Conservation (phyloP, 495 filamentous ascomycete genomes). For the Clohesyomyces aquaticus region DNA sequence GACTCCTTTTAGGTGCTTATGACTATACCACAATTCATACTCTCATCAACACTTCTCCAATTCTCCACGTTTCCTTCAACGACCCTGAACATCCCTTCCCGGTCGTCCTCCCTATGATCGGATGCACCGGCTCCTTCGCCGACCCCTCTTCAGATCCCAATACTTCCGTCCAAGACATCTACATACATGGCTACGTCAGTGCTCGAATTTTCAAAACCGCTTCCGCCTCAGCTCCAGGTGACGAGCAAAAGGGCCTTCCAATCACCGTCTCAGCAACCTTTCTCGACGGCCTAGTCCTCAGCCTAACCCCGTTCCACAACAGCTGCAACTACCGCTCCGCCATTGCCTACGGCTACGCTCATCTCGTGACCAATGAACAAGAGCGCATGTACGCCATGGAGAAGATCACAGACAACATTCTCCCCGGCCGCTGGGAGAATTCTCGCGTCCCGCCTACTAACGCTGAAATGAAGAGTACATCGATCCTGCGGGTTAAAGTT, state of each 20-base stretch:
- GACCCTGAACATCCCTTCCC: slow-evolving; percentile 64
- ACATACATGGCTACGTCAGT: slow-evolving; percentile 85
- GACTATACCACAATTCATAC: slow-evolving; percentile 75
- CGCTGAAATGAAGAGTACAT: slow-evolving; percentile 54
- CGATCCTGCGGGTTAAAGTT: slow-evolving; percentile 70
- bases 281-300: slow-evolving; percentile 75
- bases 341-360: slow-evolving; percentile 76
- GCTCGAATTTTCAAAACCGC: slow-evolving; percentile 73
- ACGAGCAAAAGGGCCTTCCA: slow-evolving; percentile 35
- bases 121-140: slow-evolving; percentile 73
- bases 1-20: slow-evolving; percentile 51
- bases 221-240: neutral
- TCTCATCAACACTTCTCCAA: slow-evolving; percentile 66
- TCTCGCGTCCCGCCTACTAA: slow-evolving; percentile 52
- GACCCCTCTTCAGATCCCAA: slow-evolving; percentile 50
- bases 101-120: slow-evolving; percentile 82
- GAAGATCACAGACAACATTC: slow-evolving; percentile 74
- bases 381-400: slow-evolving; percentile 86
- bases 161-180: slow-evolving; percentile 72
- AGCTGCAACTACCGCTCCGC: slow-evolving; percentile 88
- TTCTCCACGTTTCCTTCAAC: slow-evolving; percentile 66
- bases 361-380: slow-evolving; percentile 60
- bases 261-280: slow-evolving; percentile 35
- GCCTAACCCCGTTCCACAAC: slow-evolving; percentile 68
- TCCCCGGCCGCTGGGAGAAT: slow-evolving; percentile 67